phyloP scores from a whole-genome alignment of 768 basidiomycete species.

The Tremella mesenterica region DNA sequence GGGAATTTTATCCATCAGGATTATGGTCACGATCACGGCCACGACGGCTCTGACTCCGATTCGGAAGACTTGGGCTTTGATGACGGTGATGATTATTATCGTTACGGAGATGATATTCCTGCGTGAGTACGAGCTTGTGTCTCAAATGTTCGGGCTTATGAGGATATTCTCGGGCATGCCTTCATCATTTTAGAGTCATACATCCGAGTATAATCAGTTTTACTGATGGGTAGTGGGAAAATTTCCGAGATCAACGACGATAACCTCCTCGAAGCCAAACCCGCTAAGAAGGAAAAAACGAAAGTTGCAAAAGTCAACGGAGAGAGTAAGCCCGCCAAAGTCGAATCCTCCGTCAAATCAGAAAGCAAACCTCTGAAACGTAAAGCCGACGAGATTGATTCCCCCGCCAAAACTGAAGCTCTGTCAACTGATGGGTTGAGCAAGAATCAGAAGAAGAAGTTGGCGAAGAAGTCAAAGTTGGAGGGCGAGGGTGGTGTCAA shows the following conservation, averaged over 20 bases:
- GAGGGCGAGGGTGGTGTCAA: conserved; percentile 48
- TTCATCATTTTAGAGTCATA: neutral
- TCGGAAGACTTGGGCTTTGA: conserved; percentile 56
- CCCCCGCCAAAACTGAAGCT: conserved; percentile 41
- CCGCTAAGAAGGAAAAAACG: conserved; percentile 4
- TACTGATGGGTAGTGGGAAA: no score
- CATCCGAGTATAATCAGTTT: no score
- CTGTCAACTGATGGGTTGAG: conserved; percentile 41
- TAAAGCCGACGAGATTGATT: conserved; percentile 57
- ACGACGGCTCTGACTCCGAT: conserved; percentile 74
- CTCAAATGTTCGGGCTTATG: no score
- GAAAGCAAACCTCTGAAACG: conserved; percentile 52
- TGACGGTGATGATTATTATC: conserved; percentile 58
- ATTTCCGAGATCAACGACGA: no score
- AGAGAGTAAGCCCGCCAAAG: neutral
- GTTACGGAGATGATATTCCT: conserved; percentile 51
- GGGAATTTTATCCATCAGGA: conserved; percentile 67
- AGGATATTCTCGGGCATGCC: no score
- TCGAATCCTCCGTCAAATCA: conserved; percentile 14
- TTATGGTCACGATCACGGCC: conserved; percentile 51
- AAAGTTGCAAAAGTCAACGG: neutral
- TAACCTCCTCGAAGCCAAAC: conserved; percentile 14
- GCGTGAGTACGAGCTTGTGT: no score
- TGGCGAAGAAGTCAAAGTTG: conserved; percentile 59
- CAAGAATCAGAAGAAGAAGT: conserved; percentile 59